Evolutionary conservation across 2,329 filamentous ascomycete species (phyloP), one percentile per base, ranked within the genome.

Genomic region (Ampelomyces quisqualis): DNA sequence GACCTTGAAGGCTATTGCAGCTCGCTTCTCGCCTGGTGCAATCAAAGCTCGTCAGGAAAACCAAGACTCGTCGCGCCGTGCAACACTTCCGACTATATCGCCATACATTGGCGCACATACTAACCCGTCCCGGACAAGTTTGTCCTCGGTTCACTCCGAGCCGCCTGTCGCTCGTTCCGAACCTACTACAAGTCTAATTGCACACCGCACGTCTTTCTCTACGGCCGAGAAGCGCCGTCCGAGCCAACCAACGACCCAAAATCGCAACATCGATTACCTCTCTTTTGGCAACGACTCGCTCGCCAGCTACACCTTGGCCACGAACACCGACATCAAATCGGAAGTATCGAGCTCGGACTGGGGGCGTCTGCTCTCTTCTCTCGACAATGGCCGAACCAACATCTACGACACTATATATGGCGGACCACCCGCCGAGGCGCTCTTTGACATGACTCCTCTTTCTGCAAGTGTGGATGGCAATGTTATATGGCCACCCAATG

Each of bases 401-500:
- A 85, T 94, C n/a, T 93, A 88, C 66, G 85, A 89, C 60, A 84
- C 84, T 27, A 88, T 89, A 40, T 90, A 90, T 53, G 86, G 86
- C 24, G 85, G 85, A 0, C 76, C 78, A 7, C 75, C 74, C 6
- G 67, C 64, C 0, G 67, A 69, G 27, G 65, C 65, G 4, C 62
- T 69, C 8, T 45, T 67, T 21, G 66, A 68, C 29, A 57, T 60
- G 18, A 44, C 58, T 5, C 60, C 60, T 1, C 43, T 62, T 3
- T 57, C 65, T 6, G 58, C 62, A 6, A 53, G 50, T 4, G 51
- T 59, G 1, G 64, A 68, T 6, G 49, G 55, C 5, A 56, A 58
- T 29, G 57, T 59, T 11, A 57, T 59, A 18, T 70, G 67, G 68
- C 63, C 63, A 11, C 64, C 67, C 1, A 58, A 58, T 15, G 49